Evolutionary conservation across 177 flowering plant genomes (phyloP), one percentile per base, ranked within the genome.

Genomic region (Telopea speciosissima): DNA sequence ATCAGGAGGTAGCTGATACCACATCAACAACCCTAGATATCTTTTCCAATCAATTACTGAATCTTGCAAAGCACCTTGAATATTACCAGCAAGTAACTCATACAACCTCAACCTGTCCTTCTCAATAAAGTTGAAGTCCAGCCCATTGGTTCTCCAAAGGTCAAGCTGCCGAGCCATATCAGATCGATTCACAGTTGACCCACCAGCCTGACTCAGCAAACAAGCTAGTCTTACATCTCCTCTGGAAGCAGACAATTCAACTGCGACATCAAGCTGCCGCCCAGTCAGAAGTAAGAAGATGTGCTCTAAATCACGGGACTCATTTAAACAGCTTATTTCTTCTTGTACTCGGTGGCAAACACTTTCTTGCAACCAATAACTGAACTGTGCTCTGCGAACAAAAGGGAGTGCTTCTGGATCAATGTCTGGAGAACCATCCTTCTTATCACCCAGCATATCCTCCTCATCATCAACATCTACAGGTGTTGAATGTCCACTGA

Each of bases 191-290:
- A 83, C 83, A 19, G 74, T 79, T 64, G 98, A 96, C 21, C 96
- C 99, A 77, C 97, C 99, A 73, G 97, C 92, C 78, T 96, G 96
- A 73, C 98, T 90, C 73, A 96, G 72, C 77, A 96, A 85, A 81
- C 97, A 91, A 79, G 97, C 96, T 69, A 96, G 79, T 75, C 99
- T 82, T 49, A 91, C 98, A 85, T 96, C 99, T 66, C 98, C 98
- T 73, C 81, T 84, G 42, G 91, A 84, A 72, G 86, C 86, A 76
- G 98, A 92, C 75, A 90, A 80, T 72, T 96, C 93, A 24, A 96
- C 98, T 63, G 99, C 91, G 24, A 82, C 80, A 85, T 90, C 90
- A 67, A 93, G 72, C 71, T 93, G 97, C 23, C 96, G 84, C 33
- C 98, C 98, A 70, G 98, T 89, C 69, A 96, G 69, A 68, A 87